Base-by-base conservation (phyloP, 495 filamentous ascomycete genomes). In the Tuber brumale region DNA sequence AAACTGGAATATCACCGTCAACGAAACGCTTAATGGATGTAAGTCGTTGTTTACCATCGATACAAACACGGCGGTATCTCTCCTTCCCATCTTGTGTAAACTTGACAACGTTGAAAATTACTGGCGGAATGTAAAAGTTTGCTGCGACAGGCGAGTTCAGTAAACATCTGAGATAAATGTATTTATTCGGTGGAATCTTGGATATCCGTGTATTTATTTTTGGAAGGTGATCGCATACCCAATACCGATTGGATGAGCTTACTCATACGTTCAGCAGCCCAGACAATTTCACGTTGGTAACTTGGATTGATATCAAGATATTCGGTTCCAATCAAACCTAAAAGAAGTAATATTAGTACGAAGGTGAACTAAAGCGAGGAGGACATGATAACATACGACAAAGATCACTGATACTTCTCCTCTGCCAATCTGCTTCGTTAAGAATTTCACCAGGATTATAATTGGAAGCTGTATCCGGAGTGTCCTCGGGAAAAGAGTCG, bases 21-120 rank as follows among this genome's bases (percentile, higher is more conserved):
- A 88, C 83, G 74, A 88, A 88, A 31, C 81, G 84, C 27, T 77
- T 76, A 31, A 88, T 80, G 8, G 86, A 87, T 3, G 86, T 84
- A 31, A 88, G 77, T 37, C 87, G 85, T 76, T 88, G 87, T 80
- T 88, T 88, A 27, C 87, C 87, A 78, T 88, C 87, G 18, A 88
- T 84, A 69, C 85, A 87, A 43, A 85, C 82, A 41, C 76, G 72
- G 71, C 77, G 35, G 74, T 74, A 77, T 57, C 80, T 72, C 70
- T 76, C 44, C 10, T 66, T 16, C 70, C 77, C 74, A 39, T 82
- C 71, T 45, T 76, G 75, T 6, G 74, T 35, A 21, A 69, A 72
- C n/a, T 70, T 70, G 48, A 72, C 80, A 18, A 85, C 83, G 75
- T 86, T 87, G 74, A 88, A 87, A 48, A 88, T 88, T 6, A 88